These are phyloP conservation scores for Citrus cavaleriei DNA, from an alignment of 345 rosid species.

Conservation along the genomic window DNA sequence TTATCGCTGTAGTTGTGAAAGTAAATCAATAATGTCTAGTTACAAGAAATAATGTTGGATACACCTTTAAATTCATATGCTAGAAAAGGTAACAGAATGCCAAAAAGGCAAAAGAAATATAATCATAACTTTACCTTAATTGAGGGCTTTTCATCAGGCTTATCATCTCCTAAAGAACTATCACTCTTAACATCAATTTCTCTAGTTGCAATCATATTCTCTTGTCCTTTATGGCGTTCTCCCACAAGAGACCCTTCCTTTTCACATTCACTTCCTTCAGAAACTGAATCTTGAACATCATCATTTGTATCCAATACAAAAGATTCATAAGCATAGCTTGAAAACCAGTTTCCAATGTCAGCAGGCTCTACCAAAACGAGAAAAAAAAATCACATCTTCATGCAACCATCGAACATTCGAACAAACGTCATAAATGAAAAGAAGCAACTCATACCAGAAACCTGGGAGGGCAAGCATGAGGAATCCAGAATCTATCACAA, in stretches of 20 bases:
- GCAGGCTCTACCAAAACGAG: constrained; percentile 49
- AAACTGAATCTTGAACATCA: constrained; percentile 22
- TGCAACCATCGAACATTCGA: neutral
- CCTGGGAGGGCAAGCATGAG: constrained; percentile 19
- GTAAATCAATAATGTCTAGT: too few species aligned
- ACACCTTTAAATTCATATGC: neutral
- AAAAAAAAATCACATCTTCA: neutral
- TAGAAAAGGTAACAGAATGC: neutral
- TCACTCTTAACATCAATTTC: neutral
- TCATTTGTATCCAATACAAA: constrained; percentile 41
- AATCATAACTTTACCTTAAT: constrained; percentile 8
- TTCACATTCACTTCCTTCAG: constrained; percentile 25
- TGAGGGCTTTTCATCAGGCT: constrained; percentile 2
- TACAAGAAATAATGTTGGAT: neutral
- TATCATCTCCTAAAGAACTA: constrained; percentile 1
- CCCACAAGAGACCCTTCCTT: constrained; percentile 15
- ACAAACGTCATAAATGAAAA: neutral
- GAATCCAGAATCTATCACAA: constrained; percentile 29
- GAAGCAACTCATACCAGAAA: constrained; percentile 37
- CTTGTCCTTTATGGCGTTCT: constrained; percentile 6
- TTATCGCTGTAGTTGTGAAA: neutral
- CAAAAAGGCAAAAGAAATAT: neutral
- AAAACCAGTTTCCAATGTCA: constrained; percentile 53
- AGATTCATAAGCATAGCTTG: constrained; percentile 64
- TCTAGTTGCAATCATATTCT: constrained; percentile 6